Conservation (phyloP, 352 stramenopile genomes). For the Pythium sukuiense region DNA sequence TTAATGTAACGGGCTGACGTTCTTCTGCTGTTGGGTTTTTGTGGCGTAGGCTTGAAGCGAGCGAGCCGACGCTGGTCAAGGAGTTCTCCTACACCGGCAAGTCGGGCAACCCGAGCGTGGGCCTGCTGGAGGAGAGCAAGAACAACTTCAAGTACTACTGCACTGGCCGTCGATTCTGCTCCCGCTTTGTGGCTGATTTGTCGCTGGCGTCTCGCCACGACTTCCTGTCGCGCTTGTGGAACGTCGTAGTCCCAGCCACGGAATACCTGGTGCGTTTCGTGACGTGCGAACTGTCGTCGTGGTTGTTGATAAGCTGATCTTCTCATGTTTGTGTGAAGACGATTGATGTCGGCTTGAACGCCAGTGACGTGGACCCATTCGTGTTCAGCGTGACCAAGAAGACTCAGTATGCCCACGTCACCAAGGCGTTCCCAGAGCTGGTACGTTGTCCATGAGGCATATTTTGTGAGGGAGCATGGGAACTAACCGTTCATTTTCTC, state of each 20-base stretch:
- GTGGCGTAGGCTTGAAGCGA: constrained; percentile 53
- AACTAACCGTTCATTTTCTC: background rate
- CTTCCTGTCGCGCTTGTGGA: constrained; percentile 57
- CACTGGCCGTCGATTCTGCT: constrained; percentile 76
- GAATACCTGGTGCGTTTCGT: constrained; percentile 50
- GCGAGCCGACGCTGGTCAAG: constrained; percentile 59
- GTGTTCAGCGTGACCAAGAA: constrained; percentile 78
- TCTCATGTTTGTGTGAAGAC: constrained; percentile 35
- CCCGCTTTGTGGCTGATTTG: constrained; percentile 63
- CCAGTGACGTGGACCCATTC: constrained; percentile 59
- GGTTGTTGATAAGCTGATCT: too few relatives aligned
- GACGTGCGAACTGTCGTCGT: background rate
- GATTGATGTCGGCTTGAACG: constrained; percentile 67
- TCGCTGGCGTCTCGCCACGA: constrained; percentile 63
- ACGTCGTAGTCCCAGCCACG: constrained; percentile 40
- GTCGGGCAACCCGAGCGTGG: constrained; percentile 54
- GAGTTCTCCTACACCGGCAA: constrained; percentile 78
- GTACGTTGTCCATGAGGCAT: constrained; percentile 25
- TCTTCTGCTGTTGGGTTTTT: background rate
- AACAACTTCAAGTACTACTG: constrained; percentile 88
- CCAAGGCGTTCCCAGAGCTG: constrained; percentile 71
- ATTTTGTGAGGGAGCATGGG: background rate
- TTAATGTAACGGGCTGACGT: background rate
- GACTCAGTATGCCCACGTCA: constrained; percentile 61
- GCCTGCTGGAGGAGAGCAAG: constrained; percentile 67